Conservation (phyloP, 2,329 filamentous ascomycete species). For the Alternaria incomplexa region DNA sequence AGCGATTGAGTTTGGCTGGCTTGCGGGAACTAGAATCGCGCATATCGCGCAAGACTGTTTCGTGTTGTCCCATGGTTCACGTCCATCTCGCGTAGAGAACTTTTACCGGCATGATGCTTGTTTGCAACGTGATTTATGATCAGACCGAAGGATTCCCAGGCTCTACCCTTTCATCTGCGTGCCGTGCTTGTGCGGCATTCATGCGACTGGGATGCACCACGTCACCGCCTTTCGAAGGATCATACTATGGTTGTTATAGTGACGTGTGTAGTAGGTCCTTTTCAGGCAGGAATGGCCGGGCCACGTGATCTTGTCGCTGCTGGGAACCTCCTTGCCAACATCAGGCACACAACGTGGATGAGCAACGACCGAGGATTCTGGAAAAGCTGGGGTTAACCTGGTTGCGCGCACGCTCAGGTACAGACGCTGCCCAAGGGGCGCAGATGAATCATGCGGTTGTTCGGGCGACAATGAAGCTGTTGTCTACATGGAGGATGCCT, state of each 20-base stretch:
- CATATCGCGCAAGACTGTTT: conserved; percentile 18
- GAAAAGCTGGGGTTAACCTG: conserved; percentile 1
- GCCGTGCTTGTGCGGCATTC: background rate
- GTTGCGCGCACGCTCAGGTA: background rate
- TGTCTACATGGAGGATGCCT: background rate
- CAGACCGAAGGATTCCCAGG: conserved; percentile 7
- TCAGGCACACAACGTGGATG: background rate
- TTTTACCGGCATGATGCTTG: conserved; percentile 22
- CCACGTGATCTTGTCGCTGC: background rate
- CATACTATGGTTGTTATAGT: background rate
- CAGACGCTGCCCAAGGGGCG: background rate
- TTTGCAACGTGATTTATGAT: conserved; percentile 6
- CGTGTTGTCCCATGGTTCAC: background rate
- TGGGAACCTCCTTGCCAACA: background rate
- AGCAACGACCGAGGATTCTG: background rate
- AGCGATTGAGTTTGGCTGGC: conserved; percentile 6
- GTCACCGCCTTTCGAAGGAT: background rate
- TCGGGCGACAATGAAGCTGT: background rate
- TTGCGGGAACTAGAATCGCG: conserved; percentile 13
- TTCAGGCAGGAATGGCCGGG: background rate
- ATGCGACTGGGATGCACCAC: conserved; percentile 1
- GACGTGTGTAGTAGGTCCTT: background rate
- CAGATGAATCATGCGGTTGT: background rate
- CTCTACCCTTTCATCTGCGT: conserved; percentile 6
- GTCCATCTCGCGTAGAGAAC: conserved; percentile 10